Base-by-base conservation (phyloP, 2,329 filamentous ascomycete genomes). In the Tolypocladium guangdongense region DNA sequence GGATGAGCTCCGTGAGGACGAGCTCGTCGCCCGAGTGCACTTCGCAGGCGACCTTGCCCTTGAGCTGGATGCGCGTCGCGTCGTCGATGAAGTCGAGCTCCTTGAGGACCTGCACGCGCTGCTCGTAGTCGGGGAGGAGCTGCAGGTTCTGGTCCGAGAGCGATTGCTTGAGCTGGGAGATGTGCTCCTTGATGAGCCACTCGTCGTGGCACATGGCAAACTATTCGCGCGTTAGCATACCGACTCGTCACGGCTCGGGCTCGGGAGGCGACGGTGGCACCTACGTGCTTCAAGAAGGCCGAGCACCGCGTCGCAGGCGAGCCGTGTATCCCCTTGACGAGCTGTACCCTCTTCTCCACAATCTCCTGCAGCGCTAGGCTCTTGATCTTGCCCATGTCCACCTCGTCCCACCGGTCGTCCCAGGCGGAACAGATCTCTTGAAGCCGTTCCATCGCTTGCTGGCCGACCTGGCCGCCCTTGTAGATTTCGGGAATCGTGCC, bases 41-140 rank as follows among this genome's bases (percentile, higher is more conserved):
- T 71, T 99, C 93, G 72, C 93, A 99, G 5, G 93, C 93, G 24
- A 99, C 93, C 69, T 97, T 97, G 69, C 93, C 93, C 72, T 99
- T 99, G 58, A 99, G 81, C 71, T 95, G 88, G 39, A 99, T 95
- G 24, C 92, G 85, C 5, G 85, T 86, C 46, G 86, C 83, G 4
- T 87, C 84, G 63, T 99, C 93, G 60, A 99, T 87, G 67, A 99
- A 99, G 6, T 84, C 86, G 8, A 99, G 81, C 60, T 97, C 91
- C 66, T 89, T 91, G 47, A 99, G 78, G 0, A 99, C 93, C 57
- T 87, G 83, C 38, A 97, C 89, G 50, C 93, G 86, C 71, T 97
- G 93, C 65, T 97, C 88, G 66, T 99, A 99, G 70, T 99, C 93
- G 0, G 93, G 93, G 11, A 99, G 80, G 5, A 99, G 80, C 65